A percentile compares a stretch with the other conserved stretches of the same genome.
phyloP scores from a whole-genome alignment of 2,329 filamentous ascomycete genomes.

The Hypoxylon sp. region DNA sequence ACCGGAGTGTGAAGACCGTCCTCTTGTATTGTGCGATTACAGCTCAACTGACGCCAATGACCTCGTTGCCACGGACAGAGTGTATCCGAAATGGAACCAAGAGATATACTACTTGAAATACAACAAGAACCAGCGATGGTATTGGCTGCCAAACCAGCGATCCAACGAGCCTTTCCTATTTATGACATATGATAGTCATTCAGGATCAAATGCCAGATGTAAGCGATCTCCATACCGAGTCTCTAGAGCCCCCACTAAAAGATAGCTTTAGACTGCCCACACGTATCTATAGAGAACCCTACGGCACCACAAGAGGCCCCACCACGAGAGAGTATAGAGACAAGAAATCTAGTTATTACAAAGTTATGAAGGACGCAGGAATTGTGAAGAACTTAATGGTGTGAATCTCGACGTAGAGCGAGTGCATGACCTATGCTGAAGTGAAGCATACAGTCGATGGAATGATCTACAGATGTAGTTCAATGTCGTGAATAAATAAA shows the following conservation, averaged over 20 bases:
- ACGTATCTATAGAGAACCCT: constrained; percentile 19
- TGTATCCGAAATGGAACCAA: constrained; percentile 26
- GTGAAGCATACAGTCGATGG: too few species aligned
- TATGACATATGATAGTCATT: constrained; percentile 21
- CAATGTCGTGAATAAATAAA: too few species aligned
- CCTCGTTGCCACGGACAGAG: constrained; percentile 21
- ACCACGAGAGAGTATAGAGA: constrained; percentile 17
- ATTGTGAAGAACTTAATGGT: not conserved
- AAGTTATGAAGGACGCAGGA: not conserved
- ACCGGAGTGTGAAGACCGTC: constrained; percentile 23
- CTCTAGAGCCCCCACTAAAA: not conserved
- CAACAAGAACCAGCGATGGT: constrained; percentile 16
- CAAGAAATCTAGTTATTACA: constrained; percentile 22
- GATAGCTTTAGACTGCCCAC: constrained; percentile 15
- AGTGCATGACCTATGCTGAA: too few species aligned
- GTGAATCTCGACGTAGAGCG: too few species aligned
- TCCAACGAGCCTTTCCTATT: constrained; percentile 24
- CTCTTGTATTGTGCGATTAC: constrained; percentile 24
- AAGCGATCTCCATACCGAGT: not conserved
- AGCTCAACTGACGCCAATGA: constrained; percentile 17
- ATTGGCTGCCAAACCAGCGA: constrained; percentile 25
- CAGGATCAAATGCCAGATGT: constrained; percentile 21
- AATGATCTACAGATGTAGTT: too few species aligned
- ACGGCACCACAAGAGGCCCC: constrained; percentile 4
- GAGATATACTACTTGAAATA: constrained; percentile 28